Evolutionary conservation across 805 yeast species (phyloP).

Genomic region (Blastobotrys chiropterorum): DNA sequence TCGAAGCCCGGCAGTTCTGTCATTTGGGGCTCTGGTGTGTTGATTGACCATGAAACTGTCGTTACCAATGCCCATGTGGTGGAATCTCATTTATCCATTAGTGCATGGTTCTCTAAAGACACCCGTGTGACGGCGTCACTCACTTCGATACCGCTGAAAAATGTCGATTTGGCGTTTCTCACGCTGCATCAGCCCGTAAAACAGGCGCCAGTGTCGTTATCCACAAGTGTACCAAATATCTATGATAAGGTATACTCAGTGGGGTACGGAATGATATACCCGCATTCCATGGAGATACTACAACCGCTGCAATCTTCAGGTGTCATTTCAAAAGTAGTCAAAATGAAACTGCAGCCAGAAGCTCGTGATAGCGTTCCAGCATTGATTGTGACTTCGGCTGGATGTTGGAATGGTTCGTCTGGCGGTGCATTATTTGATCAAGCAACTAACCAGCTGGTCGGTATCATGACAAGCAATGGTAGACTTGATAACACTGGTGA

Average conservation of each 20-base stretch:
- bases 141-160: constrained; percentile 23
- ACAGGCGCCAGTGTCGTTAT: constrained; percentile 17
- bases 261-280: constrained; percentile 32
- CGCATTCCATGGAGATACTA: constrained; percentile 18
- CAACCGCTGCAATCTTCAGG: constrained; percentile 30
- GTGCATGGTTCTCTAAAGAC: constrained; percentile 11
- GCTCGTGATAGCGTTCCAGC: constrained; percentile 4
- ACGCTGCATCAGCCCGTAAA: constrained; percentile 14
- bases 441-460: constrained; percentile 24
- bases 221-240: constrained; percentile 11
- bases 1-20: constrained; percentile 18
- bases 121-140: constrained; percentile 9
- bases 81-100: constrained; percentile 5
- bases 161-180: constrained; percentile 29
- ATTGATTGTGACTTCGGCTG: constrained; percentile 29
- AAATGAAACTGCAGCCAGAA: constrained; percentile 14
- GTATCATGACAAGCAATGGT: constrained; percentile 35
- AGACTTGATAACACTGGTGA: constrained; percentile 27
- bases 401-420: constrained; percentile 36
- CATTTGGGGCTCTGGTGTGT: constrained; percentile 34
- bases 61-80: constrained; percentile 33
- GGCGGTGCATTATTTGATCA: constrained; percentile 31
- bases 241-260: constrained; percentile 25
- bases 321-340: constrained; percentile 17
- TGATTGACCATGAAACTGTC: constrained; percentile 23